These are phyloP conservation scores for Magnolia sinica DNA, from an alignment of 164 flowering plant genomes.

Conservation along the genomic window DNA sequence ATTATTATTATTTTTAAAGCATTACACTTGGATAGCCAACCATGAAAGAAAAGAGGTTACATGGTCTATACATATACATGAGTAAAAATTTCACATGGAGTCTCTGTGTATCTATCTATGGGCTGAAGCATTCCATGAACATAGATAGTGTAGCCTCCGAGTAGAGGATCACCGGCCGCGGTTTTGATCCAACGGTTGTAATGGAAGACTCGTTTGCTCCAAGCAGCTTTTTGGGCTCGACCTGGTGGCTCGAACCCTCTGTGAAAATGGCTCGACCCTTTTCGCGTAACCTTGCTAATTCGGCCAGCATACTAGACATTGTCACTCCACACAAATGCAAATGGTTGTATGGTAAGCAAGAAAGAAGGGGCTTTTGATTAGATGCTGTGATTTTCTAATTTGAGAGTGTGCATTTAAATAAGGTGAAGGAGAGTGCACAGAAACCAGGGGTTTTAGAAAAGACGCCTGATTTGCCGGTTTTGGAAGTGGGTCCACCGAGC, in stretches of 20 bases:
- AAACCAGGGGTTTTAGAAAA: too few relatives aligned
- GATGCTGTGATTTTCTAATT: neutral
- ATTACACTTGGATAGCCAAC: too few relatives aligned
- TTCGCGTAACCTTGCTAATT: conserved; percentile 30
- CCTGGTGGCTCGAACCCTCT: neutral
- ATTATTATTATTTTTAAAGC: too few relatives aligned
- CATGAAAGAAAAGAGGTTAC: too few relatives aligned
- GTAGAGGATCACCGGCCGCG: neutral
- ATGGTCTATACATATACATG: too few relatives aligned
- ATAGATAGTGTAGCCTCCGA: conserved; percentile 44
- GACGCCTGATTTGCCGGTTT: too few relatives aligned
- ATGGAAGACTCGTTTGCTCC: neutral
- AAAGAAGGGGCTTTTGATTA: neutral
- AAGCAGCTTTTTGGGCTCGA: conserved; percentile 4
- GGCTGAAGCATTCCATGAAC: conserved; percentile 36
- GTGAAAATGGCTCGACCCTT: conserved; percentile 23
- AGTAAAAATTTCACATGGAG: too few relatives aligned
- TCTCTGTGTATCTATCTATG: conserved; percentile 1
- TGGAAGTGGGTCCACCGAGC: too few relatives aligned
- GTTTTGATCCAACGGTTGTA: neutral
- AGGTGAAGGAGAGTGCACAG: neutral
- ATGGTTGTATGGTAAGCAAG: too few relatives aligned
- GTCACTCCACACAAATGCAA: neutral
- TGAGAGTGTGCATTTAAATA: neutral
- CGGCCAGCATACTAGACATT: conserved; percentile 39